Conservation (phyloP, 140 eudicot genomes). For the Stevia rebaudiana region DNA sequence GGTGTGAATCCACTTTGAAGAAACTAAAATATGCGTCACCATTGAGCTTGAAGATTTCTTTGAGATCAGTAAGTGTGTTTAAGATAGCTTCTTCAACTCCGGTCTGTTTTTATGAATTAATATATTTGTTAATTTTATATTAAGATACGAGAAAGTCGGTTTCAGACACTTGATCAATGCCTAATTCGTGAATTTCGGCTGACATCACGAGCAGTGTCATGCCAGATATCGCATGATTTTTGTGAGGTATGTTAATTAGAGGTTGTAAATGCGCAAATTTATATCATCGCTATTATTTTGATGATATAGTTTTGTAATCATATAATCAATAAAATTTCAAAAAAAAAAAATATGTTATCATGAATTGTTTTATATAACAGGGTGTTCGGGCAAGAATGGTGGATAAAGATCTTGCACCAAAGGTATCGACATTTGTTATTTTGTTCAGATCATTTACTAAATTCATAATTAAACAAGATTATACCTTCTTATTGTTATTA, state of each 20-base stretch:
- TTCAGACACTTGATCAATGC: conserved; percentile 74
- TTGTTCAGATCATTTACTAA: not conserved
- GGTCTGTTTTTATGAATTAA: not conserved
- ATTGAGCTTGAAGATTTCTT: conserved; percentile 81
- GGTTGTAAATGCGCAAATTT: not conserved
- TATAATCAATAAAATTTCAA: not conserved
- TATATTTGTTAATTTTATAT: not conserved
- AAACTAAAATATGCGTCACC: conserved; percentile 68
- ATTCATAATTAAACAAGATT: not conserved
- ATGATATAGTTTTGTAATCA: not conserved
- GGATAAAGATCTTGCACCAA: conserved; percentile 70
- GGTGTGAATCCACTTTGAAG: conserved; percentile 57
- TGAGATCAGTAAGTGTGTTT: conserved; percentile 64
- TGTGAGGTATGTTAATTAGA: conserved; percentile 46
- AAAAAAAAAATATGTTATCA: not conserved
- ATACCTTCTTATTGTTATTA: not conserved
- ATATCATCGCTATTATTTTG: not conserved
- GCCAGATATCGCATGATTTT: conserved; percentile 56
- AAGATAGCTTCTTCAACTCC: not conserved
- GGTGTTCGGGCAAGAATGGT: conserved; percentile 79
- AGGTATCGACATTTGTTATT: conserved; percentile 35
- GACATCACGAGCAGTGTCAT: conserved; percentile 59
- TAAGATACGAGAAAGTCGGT: conserved; percentile 89
- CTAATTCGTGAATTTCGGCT: conserved; percentile 67
- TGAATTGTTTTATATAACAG: conserved; percentile 23